Evolutionary conservation across 2,329 filamentous ascomycete species (phyloP).

Genomic region (Juglanconis juglandina): DNA sequence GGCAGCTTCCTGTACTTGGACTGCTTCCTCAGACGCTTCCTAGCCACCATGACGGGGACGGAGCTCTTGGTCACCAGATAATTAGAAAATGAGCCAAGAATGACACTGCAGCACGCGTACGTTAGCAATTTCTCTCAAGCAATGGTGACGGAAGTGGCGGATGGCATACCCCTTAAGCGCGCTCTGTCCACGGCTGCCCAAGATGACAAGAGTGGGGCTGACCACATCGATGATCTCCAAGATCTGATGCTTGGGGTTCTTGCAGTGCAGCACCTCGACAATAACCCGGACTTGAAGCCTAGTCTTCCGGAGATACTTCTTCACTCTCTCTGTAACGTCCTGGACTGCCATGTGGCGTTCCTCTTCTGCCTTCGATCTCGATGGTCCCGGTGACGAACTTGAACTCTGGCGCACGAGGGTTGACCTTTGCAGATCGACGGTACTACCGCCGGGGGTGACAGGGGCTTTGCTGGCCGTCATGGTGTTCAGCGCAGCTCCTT

Average conservation of each 20-base stretch:
- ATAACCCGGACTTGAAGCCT: slow-evolving; percentile 88
- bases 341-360: slow-evolving; percentile 80
- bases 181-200: slow-evolving; percentile 86
- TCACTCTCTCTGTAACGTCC: slow-evolving; percentile 77
- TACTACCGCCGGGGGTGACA: slow-evolving; percentile 23
- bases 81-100: slow-evolving; percentile 94
- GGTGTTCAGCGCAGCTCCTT: slow-evolving; percentile 67
- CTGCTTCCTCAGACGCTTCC: slow-evolving; percentile 85
- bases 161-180: slow-evolving; percentile 80
- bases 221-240: slow-evolving; percentile 95
- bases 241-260: slow-evolving; percentile 92
- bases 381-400: slow-evolving; percentile 1
- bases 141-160: not conserved
- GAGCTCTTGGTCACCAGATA: slow-evolving; percentile 96
- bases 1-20: slow-evolving; percentile 72
- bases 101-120: slow-evolving; percentile 58
- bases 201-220: slow-evolving; percentile 85
- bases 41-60: slow-evolving; percentile 95
- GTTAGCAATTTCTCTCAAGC: slow-evolving; percentile 27
- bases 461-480: slow-evolving; percentile 45
- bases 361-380: slow-evolving; percentile 58
- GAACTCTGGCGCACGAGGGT: not conserved
- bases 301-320: slow-evolving; percentile 86
- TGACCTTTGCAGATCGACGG: slow-evolving; percentile 28
- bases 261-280: slow-evolving; percentile 96